Percentiles rank a stretch among this genome's conserved stretches.
phyloP scores from a whole-genome alignment of 495 filamentous ascomycete species.

The Penicillium nucicola region DNA sequence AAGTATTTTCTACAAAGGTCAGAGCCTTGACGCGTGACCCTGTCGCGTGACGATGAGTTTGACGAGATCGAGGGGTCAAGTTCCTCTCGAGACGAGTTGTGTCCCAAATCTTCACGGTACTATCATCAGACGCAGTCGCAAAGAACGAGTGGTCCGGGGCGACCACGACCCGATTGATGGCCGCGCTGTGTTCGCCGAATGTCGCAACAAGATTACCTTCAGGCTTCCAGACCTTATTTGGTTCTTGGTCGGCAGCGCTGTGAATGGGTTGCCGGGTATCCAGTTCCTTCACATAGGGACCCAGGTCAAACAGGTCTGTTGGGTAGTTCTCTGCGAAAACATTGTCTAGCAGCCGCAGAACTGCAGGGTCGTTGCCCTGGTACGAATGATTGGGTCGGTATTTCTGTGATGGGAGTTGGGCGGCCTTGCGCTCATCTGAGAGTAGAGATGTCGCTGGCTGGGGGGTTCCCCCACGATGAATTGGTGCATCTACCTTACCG shows the following conservation, averaged over 20 bases:
- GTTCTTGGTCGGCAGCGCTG: slow-evolving; percentile 49
- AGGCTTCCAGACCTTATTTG: slow-evolving; percentile 71
- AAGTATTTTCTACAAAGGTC: slow-evolving; percentile 90
- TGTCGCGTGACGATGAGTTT: slow-evolving; percentile 72
- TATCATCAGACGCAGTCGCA: slow-evolving; percentile 88
- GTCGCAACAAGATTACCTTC: slow-evolving; percentile 79
- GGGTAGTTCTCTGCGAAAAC: slow-evolving; percentile 92
- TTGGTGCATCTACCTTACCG: slow-evolving; percentile 76
- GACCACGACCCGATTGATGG: slow-evolving; percentile 77
- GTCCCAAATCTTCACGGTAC: slow-evolving; percentile 92
- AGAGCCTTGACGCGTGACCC: slow-evolving; percentile 73
- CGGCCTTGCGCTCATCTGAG: slow-evolving; percentile 27
- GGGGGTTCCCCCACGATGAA: slow-evolving; percentile 36
- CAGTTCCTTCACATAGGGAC: slow-evolving; percentile 75
- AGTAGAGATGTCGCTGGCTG: slow-evolving; percentile 30
- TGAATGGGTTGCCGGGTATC: slow-evolving; percentile 60
- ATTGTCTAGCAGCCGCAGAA: slow-evolving; percentile 80
- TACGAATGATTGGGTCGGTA: slow-evolving; percentile 66
- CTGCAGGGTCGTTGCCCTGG: slow-evolving; percentile 80
- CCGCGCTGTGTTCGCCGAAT: slow-evolving; percentile 80
- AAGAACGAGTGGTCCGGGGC: slow-evolving; percentile 95
- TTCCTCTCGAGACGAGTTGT: slow-evolving; percentile 84
- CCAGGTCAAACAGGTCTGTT: slow-evolving; percentile 65
- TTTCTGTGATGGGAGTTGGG: slow-evolving; percentile 22
- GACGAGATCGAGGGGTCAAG: slow-evolving; percentile 79